Conservation (phyloP, 352 stramenopile genomes). For the Phytophthora quininea region DNA sequence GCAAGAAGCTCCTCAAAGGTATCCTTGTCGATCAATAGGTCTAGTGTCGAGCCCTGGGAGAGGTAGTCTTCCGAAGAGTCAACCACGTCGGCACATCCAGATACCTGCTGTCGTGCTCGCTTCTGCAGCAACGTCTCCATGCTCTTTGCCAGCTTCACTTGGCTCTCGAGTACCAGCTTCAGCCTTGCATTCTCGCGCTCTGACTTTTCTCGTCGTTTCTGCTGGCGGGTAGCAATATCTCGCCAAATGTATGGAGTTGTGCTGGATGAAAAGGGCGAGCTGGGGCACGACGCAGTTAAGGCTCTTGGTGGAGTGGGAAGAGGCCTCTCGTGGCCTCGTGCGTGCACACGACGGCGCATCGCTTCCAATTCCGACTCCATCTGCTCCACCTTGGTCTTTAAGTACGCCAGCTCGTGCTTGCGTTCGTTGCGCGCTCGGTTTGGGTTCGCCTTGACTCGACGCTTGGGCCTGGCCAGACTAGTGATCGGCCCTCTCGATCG, state of each 20-base stretch:
- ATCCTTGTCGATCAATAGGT: conserved; percentile 38
- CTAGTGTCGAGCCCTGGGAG: conserved; percentile 26
- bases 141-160: conserved; percentile 53
- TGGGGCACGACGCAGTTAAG: conserved; percentile 6
- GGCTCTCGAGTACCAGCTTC: conserved; percentile 51
- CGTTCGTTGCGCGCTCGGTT: conserved; percentile 41
- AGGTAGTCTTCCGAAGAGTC: conserved; percentile 15
- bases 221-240: conserved; percentile 50
- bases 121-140: conserved; percentile 58
- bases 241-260: conserved; percentile 41
- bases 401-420: conserved; percentile 39
- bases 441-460: conserved; percentile 35
- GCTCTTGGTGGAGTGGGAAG: not conserved
- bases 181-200: conserved; percentile 60
- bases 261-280: conserved; percentile 3
- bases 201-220: conserved; percentile 43
- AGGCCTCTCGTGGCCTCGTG: conserved; percentile 12
- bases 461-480: conserved; percentile 31
- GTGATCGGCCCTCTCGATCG: conserved; percentile 17
- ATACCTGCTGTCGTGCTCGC: conserved; percentile 35
- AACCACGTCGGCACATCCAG: conserved; percentile 33
- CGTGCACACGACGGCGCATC: conserved; percentile 18
- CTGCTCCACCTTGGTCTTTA: conserved; percentile 39
- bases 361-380: conserved; percentile 37
- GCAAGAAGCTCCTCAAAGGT: conserved; percentile 37